Percentiles rank a stretch among this genome's conserved stretches.
Evolutionary conservation across 2,329 filamentous ascomycete species (phyloP).

Genomic region (Orbilia ellipsospora): DNA sequence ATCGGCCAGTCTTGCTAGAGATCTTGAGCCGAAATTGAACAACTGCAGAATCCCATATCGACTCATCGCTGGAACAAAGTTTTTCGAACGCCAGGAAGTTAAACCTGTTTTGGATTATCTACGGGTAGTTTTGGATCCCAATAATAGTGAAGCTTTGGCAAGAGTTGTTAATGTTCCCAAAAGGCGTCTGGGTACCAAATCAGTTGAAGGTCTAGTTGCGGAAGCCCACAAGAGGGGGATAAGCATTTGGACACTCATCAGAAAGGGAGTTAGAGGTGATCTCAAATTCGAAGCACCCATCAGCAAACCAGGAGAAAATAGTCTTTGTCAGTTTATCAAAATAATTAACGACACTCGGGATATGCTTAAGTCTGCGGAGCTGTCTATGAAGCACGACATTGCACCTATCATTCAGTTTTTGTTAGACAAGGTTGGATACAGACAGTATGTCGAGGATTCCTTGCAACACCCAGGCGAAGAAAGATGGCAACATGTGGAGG

Average conservation of each 20-base stretch:
- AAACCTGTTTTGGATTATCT: conserved; percentile 89
- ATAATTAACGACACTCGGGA: conserved; percentile 70
- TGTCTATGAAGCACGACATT: conserved; percentile 58
- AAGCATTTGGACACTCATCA: conserved; percentile 78
- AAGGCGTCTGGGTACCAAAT: conserved; percentile 81
- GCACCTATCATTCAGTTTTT: conserved; percentile 65
- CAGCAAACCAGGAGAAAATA: conserved; percentile 68
- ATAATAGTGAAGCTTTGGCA: conserved; percentile 85
- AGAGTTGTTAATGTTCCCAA: conserved; percentile 86
- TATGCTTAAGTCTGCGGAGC: conserved; percentile 66
- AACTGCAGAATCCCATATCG: conserved; percentile 85
- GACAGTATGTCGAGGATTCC: conserved; percentile 75
- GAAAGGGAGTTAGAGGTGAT: conserved; percentile 68
- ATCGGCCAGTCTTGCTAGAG: conserved; percentile 81
- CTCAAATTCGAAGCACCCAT: conserved; percentile 69
- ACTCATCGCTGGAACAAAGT: conserved; percentile 90
- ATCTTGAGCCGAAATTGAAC: conserved; percentile 85
- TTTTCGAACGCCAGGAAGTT: conserved; percentile 91
- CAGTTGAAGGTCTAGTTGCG: conserved; percentile 77
- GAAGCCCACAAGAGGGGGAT: conserved; percentile 78
- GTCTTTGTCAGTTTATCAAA: conserved; percentile 70
- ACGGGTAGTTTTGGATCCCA: conserved; percentile 82
- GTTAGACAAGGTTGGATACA: conserved; percentile 75
- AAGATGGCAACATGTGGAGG: conserved; percentile 85
- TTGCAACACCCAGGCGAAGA: conserved; percentile 80